Evolutionary conservation across 176 grass and related monocot species (phyloP).

Genomic region (Zizania latifolia): DNA sequence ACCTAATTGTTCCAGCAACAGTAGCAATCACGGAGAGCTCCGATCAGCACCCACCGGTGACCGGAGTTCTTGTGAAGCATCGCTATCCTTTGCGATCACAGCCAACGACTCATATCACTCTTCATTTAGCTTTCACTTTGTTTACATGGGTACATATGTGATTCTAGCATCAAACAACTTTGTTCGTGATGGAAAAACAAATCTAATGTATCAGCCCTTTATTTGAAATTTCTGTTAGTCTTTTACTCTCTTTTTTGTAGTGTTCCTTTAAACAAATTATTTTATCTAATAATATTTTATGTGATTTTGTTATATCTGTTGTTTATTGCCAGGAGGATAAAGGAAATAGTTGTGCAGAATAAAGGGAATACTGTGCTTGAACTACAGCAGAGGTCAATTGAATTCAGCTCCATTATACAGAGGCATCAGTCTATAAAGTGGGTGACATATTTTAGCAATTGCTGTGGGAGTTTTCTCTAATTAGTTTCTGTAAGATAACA

Average conservation of each 20-base stretch:
- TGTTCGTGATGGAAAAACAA: slow-evolving; percentile 5
- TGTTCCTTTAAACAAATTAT: neutral
- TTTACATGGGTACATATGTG: neutral
- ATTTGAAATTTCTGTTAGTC: slow-evolving; percentile 20
- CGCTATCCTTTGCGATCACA: no score
- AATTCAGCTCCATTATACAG: slow-evolving; percentile 97
- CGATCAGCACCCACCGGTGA: no score
- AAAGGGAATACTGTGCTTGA: slow-evolving; percentile 88
- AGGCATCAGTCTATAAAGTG: slow-evolving; percentile 87
- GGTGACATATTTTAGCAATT: slow-evolving; percentile 20
- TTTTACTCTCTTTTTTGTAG: no score
- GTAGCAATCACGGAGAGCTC: no score
- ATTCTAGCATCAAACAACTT: neutral
- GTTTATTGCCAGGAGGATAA: slow-evolving; percentile 70
- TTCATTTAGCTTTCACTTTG: neutral
- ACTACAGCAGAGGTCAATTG: slow-evolving; percentile 95
- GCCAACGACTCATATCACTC: no score
- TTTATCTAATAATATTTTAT: neutral
- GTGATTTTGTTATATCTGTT: neutral
- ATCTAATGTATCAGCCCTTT: neutral
- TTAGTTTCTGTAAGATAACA: neutral
- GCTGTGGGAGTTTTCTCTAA: neutral
- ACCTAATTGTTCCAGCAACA: no score
- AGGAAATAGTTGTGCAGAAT: slow-evolving; percentile 70
- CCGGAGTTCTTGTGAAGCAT: no score